Evolutionary conservation across 345 rosid species (phyloP), one percentile per base, ranked within the genome.

Genomic region (Balakata baccata): DNA sequence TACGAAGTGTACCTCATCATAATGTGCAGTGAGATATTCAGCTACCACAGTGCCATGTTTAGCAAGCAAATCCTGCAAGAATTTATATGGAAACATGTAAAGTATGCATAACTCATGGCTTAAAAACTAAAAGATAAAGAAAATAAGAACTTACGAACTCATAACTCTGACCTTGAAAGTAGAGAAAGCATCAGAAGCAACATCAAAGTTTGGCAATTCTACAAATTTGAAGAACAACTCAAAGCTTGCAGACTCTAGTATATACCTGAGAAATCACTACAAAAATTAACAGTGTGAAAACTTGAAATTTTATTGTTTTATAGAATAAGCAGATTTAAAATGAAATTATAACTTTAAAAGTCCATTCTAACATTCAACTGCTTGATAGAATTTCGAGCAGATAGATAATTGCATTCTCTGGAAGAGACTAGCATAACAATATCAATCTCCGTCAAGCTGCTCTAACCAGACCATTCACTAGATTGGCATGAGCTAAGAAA

Each of bases 151-250:
- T 72, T 23, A 69, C 70, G 56, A 68, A 72, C 68, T 69, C 51
- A 45, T 12, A 67, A 50, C 46, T 78, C 85, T 84, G 81, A 92
- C 98, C 98, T 94, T 94, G 82, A 94, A 94, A 77, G 97, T 94
- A 72, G 94, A 89, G 84, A 94, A 92, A 68, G 98, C 95, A 90
- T 94, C 98, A 81, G 98, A 92, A 76, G 98, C 89, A 81, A 92
- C 94, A 73, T 94, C 98, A 81, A 92, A 94, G 83, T 80, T 89
- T 16, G 98, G 98, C 84, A 89, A 76, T 78, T 94, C 97, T 85
- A 92, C 95, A 82, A 87, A 94, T 85, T 94, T 94, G 90, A 94
- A 94, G 90, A 92, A 92, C 83, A 94, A 78, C 78, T 82, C 89
- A 81, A 92, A 94, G 89, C 96, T 84, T n/a, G 97, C 89, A 70